A percentile compares a stretch with the other conserved stretches of the same genome.
Conservation (phyloP, 129 eudicot species). For the Solidago caesia region DNA sequence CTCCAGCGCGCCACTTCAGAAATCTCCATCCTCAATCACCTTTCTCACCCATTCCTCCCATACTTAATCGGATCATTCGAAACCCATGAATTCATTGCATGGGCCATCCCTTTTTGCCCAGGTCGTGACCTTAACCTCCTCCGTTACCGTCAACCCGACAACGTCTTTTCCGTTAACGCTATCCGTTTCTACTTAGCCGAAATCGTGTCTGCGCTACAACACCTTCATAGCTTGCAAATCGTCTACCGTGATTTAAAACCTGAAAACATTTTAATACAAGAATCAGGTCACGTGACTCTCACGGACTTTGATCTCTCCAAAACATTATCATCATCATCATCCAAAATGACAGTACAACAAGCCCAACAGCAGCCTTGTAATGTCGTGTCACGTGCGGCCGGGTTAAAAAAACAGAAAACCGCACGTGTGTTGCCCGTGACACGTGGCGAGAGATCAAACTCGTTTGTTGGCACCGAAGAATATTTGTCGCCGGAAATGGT, state of each 20-base stretch:
- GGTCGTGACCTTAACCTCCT: constrained; percentile 74
- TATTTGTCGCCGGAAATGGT: constrained; percentile 74
- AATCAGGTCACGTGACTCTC: constrained; percentile 69
- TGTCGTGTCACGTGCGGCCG: constrained; percentile 37
- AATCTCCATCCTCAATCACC: constrained; percentile 46
- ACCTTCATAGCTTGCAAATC: constrained; percentile 50
- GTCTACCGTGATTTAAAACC: constrained; percentile 72
- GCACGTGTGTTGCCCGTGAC: constrained; percentile 55
- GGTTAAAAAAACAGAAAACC: constrained; percentile 38
- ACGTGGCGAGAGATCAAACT: constrained; percentile 52
- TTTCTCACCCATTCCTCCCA: constrained; percentile 55
- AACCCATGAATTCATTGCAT: constrained; percentile 40
- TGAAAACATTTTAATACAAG: constrained; percentile 56
- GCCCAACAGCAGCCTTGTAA: too few relatives aligned
- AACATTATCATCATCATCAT: too few relatives aligned
- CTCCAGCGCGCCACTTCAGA: constrained; percentile 73
- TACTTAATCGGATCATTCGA: constrained; percentile 45
- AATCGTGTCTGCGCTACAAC: constrained; percentile 52
- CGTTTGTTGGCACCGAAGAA: constrained; percentile 79
- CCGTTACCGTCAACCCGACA: constrained; percentile 47
- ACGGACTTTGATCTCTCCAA: constrained; percentile 52
- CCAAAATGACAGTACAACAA: too few relatives aligned
- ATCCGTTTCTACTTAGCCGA: constrained; percentile 63
- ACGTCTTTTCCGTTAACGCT: constrained; percentile 46
- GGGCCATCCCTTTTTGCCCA: constrained; percentile 65